A percentile compares a stretch with the other conserved stretches of the same genome.
phyloP scores from a whole-genome alignment of 23 red algal genomes.

The Cyanidioschyzon merolae region DNA sequence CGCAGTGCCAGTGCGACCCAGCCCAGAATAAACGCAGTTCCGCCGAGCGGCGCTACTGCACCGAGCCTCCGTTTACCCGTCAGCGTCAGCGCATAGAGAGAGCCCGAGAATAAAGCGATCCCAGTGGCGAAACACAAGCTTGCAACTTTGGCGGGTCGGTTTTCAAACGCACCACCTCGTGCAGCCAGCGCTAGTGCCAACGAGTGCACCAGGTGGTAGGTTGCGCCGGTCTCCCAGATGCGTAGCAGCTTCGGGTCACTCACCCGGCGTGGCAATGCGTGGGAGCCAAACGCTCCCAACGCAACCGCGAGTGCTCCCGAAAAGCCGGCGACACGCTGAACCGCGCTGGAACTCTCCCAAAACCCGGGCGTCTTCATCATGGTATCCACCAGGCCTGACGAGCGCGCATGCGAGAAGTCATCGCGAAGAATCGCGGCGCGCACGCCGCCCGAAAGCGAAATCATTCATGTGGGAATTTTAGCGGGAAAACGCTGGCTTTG shows the following conservation, averaged over 20 bases:
- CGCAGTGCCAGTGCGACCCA: not conserved
- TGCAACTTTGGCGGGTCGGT: conserved; percentile 9
- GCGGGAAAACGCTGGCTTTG: too few relatives aligned
- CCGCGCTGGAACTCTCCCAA: not conserved
- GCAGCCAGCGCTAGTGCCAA: conserved; percentile 20
- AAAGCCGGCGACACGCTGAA: conserved; percentile 8
- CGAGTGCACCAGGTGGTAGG: conserved; percentile 23
- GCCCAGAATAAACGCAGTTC: conserved; percentile 25
- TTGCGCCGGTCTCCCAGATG: conserved; percentile 21
- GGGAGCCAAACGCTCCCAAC: conserved; percentile 29
- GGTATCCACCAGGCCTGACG: too few relatives aligned
- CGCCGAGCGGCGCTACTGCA: conserved; percentile 22
- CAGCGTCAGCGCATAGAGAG: conserved; percentile 24
- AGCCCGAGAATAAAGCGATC: conserved; percentile 23
- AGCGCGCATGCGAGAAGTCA: too few relatives aligned
- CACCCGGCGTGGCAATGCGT: conserved; percentile 12
- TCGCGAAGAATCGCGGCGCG: too few relatives aligned
- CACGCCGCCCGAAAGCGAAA: too few relatives aligned
- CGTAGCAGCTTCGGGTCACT: conserved; percentile 14
- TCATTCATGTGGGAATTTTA: too few relatives aligned
- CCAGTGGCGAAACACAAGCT: conserved; percentile 9
- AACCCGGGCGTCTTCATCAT: not conserved
- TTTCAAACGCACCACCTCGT: not conserved
- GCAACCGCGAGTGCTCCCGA: conserved; percentile 24
- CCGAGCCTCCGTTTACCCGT: conserved; percentile 18